Conservation (phyloP, 179 eudicot species). For the Beta macrorhiza region DNA sequence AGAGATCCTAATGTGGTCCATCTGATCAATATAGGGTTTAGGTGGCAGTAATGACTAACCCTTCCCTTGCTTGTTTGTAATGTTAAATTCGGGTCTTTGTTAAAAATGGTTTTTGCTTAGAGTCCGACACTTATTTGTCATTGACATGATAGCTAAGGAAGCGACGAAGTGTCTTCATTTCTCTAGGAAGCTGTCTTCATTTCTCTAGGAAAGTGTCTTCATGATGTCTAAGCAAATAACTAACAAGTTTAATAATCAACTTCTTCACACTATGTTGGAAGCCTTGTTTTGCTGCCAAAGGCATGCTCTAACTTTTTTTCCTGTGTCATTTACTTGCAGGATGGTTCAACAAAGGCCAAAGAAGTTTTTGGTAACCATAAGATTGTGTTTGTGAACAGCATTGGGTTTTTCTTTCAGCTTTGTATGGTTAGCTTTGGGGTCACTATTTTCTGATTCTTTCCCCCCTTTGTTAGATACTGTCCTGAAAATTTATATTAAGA, state of each 20-base stretch:
- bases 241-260: not conserved
- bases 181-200: not conserved
- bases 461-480: slow-evolving; percentile 55
- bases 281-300: not conserved
- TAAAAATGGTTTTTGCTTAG: not conserved
- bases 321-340: slow-evolving; percentile 45
- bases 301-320: slow-evolving; percentile 4
- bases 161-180: not conserved
- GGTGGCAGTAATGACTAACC: no score
- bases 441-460: not conserved
- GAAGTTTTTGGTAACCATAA: slow-evolving; percentile 63
- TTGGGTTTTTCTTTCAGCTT: slow-evolving; percentile 1
- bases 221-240: not conserved
- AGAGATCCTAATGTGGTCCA: not conserved
- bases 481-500: slow-evolving; percentile 75
- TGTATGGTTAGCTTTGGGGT: not conserved
- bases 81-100: not conserved
- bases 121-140: not conserved
- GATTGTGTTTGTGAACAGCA: not conserved
- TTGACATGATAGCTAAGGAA: not conserved
- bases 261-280: not conserved
- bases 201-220: not conserved
- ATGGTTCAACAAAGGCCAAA: slow-evolving; percentile 66
- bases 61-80: not conserved
- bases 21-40: not conserved